phyloP scores from a whole-genome alignment of 305 asterid species.

The Coffea humblotiana region DNA sequence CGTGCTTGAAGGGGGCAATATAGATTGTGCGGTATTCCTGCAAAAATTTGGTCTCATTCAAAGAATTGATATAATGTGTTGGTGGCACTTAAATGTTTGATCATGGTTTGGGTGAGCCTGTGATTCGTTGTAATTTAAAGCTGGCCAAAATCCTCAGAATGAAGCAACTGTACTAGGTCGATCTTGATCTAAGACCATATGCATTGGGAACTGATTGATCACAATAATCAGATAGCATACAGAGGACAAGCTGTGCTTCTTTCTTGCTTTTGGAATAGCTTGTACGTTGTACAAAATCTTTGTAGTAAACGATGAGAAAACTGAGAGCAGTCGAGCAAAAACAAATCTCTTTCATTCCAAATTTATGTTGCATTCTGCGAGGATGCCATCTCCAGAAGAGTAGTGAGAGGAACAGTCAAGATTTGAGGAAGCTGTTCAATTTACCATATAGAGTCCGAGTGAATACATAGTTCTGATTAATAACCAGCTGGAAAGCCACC shows the following conservation, averaged over 20 bases:
- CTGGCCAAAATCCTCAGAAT: not conserved
- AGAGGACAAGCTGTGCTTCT: not conserved
- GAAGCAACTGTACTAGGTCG: not conserved
- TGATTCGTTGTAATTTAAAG: not conserved
- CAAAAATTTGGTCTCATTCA: not conserved
- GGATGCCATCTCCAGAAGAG: too few species aligned
- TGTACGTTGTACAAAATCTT: not conserved
- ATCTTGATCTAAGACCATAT: too few species aligned
- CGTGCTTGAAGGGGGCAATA: constrained; percentile 10
- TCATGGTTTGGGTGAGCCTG: not conserved
- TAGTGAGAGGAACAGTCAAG: too few species aligned
- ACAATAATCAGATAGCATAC: not conserved
- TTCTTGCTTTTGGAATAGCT: not conserved
- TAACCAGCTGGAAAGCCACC: constrained; percentile 70
- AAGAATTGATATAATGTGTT: not conserved
- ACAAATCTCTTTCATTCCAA: too few species aligned
- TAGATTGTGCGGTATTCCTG: too few species aligned
- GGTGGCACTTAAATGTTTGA: not conserved
- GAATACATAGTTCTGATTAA: not conserved
- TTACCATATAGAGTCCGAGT: too few species aligned
- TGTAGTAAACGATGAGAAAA: too few species aligned
- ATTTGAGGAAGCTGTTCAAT: too few species aligned
- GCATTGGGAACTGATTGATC: not conserved
- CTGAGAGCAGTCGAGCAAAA: too few species aligned
- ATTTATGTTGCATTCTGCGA: too few species aligned